Base-by-base conservation (phyloP, 2,329 filamentous ascomycete species). In the Claviceps paspali region DNA sequence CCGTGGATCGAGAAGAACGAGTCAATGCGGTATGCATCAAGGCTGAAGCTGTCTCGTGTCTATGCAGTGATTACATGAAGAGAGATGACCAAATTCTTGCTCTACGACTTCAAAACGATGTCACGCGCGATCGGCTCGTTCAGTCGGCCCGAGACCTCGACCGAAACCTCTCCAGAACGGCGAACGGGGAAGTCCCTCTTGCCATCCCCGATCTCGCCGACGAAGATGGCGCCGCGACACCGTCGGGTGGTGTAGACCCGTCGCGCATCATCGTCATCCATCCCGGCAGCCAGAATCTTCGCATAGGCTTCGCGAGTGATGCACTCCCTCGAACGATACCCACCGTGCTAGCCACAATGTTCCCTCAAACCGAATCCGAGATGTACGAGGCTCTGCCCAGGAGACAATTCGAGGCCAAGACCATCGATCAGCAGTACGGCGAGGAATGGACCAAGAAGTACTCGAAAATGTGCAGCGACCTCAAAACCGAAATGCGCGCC, bases 241-340 rank as follows among this genome's bases (percentile, higher is more conserved):
- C 67, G 10, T 63, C 66, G 11, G 71, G 77, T 49, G 74, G 75
- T 30, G 65, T 76, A 35, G 79, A 84, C 46, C 81, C 86, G 5
- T 88, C 86, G 8, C 93, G 88, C 57, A 81, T 93, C 42, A 88
- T 98, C 52, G 82, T 96, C 42, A 84, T 98, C 49, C 91, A 98
- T 54, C 78, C 88, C 2, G 91, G 91, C 22, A 96, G 88, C 53
- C 88, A 96, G 59, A 96, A 96, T 46, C 63, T 98, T 44, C 77
- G 91, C 33, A 87, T 98, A 49, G 91, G 91, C 0, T 76, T 96
- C 42, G 87, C 88, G n/a, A 94, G 83, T 50, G 91, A 98, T 60
- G 88, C 87, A 5, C 64, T 98, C 5, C 91, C 91, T 6, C 94
- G 91, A 61, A 92, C 86, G 1, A 75, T 96, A 29, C 88, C 91